phyloP scores from a whole-genome alignment of 805 yeast genomes.

The Cyberlindnera amylophila region DNA sequence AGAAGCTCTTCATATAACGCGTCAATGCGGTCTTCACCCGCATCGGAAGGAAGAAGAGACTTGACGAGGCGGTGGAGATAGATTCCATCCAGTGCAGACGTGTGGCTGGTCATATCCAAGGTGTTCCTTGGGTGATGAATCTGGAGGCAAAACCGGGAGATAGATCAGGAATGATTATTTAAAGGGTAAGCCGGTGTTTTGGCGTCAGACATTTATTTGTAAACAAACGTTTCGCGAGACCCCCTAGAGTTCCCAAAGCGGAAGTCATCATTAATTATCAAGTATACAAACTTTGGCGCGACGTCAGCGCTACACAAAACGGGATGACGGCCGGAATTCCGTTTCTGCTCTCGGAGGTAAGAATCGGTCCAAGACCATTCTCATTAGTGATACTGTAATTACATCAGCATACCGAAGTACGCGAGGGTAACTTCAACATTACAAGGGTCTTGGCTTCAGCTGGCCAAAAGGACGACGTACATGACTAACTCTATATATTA shows the following conservation, averaged over 20 bases:
- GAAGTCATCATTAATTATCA: not conserved
- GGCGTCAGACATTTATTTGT: constrained; percentile 4
- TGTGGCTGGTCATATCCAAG: not conserved
- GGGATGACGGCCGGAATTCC: no score
- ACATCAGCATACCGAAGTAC: no score
- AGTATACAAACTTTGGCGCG: not conserved
- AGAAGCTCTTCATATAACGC: constrained; percentile 19
- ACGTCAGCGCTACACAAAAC: no score
- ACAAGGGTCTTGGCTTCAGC: no score
- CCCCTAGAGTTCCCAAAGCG: not conserved
- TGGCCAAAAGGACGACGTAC: no score
- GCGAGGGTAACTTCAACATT: no score
- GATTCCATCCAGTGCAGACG: constrained; percentile 7
- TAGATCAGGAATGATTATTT: not conserved
- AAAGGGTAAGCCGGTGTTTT: not conserved
- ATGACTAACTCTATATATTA: no score
- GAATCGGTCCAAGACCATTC: no score
- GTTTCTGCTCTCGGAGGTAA: no score
- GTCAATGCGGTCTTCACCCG: constrained; percentile 13
- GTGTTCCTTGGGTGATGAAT: no score
- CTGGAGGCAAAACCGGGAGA: no score
- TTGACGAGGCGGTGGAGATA: constrained; percentile 22
- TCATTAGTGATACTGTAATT: no score
- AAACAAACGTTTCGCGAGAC: constrained; percentile 8
- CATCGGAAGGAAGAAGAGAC: constrained; percentile 12